Conservation (phyloP, 176 grass and related monocot species). For the Avena atlantica region DNA sequence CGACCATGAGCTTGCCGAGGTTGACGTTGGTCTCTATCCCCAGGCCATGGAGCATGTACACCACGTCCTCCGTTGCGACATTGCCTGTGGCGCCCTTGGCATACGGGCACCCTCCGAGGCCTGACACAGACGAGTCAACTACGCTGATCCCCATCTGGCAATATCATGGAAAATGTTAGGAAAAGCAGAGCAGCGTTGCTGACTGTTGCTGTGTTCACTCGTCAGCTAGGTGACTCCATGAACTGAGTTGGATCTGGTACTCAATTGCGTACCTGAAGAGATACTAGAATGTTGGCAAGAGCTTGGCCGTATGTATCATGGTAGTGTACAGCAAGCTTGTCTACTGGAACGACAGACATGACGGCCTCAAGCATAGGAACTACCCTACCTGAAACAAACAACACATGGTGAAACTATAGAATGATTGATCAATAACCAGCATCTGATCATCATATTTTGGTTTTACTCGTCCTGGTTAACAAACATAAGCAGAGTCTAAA, state of each 20-base stretch:
- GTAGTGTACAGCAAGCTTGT: constrained; percentile 89
- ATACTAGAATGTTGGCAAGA: constrained; percentile 80
- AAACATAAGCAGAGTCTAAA: background rate
- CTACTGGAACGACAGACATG: constrained; percentile 67
- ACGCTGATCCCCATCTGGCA: constrained; percentile 74
- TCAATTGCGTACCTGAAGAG: constrained; percentile 76
- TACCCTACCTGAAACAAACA: constrained; percentile 63
- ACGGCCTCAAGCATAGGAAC: constrained; percentile 81
- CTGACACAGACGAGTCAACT: constrained; percentile 84
- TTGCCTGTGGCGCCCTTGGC: constrained; percentile 88
- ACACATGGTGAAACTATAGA: background rate
- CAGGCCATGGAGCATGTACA: constrained; percentile 94
- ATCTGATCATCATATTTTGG: background rate
- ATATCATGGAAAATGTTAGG: background rate
- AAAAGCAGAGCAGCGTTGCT: background rate
- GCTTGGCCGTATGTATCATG: constrained; percentile 95
- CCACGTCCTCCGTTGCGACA: constrained; percentile 80
- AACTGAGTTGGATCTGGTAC: background rate
- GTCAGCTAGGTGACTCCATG: background rate
- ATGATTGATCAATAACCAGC: background rate
- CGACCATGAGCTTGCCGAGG: constrained; percentile 77
- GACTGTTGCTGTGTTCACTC: background rate
- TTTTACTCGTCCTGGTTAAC: background rate
- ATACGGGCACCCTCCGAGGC: constrained; percentile 87
- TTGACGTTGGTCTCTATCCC: constrained; percentile 80